phyloP scores from a whole-genome alignment of 2,329 filamentous ascomycete genomes.

The Clathrospora elynae region DNA sequence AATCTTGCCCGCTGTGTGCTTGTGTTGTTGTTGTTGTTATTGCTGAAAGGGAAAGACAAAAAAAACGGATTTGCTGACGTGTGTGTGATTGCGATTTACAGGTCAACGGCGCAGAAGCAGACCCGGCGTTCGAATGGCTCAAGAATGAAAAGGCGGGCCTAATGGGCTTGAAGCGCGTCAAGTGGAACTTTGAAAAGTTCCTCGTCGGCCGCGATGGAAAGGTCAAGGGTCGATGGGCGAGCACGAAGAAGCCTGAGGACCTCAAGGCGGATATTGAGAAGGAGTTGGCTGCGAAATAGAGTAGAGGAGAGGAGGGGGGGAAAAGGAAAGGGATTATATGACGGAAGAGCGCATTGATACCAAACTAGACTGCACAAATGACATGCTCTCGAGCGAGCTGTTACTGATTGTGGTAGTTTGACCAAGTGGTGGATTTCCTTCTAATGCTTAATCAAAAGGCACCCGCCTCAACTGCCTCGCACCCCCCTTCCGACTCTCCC shows the following conservation, averaged over 20 bases:
- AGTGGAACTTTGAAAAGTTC: constrained; percentile 99
- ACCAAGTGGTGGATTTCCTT: no score
- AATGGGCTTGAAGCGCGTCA: constrained; percentile 85
- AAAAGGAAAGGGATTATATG: no score
- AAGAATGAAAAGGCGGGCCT: constrained; percentile 76
- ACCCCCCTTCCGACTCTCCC: constrained; percentile 80
- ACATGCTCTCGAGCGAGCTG: no score
- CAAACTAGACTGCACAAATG: no score
- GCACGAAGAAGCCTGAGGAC: constrained; percentile 81
- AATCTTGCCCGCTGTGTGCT: not conserved
- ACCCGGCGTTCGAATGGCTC: constrained; percentile 78
- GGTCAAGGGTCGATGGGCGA: constrained; percentile 86
- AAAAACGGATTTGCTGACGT: not conserved
- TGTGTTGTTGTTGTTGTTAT: not conserved
- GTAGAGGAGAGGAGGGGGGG: not conserved
- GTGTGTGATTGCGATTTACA: constrained; percentile 6
- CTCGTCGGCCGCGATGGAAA: constrained; percentile 82
- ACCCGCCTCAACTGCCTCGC: constrained; percentile 69
- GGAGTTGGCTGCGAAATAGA: constrained; percentile 58
- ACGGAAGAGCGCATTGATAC: no score
- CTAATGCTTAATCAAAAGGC: constrained; percentile 72
- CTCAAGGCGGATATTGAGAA: constrained; percentile 77
- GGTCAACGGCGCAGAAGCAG: constrained; percentile 77
- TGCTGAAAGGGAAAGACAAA: no score
- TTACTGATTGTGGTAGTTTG: no score